Evolutionary conservation across 805 yeast genomes (phyloP), one percentile per base, ranked within the genome.

Genomic region (Candida khao-thaluensis): DNA sequence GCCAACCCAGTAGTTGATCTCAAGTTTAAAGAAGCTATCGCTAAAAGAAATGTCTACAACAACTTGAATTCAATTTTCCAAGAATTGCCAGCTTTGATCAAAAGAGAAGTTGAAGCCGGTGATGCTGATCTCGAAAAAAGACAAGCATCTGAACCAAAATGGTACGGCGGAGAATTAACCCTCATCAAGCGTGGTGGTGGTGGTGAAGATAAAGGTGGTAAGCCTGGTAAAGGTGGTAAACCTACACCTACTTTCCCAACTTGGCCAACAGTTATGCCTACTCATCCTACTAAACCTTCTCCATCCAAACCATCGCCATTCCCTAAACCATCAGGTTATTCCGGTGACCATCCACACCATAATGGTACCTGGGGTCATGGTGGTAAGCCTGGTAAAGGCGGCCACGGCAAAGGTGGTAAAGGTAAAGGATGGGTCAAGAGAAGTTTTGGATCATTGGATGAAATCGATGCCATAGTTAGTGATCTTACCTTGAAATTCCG

Each of bases 1-100:
- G 12, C 35, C 7, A 23, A 17, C 7, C 35, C 40, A 12, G 27
- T 28, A 5, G 28, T 16, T 12, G 35, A 37, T 30, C 5, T 37
- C 6, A 37, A 30, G 16, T 37, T 37, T n/a, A 37, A 30, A 30
- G 35, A 37, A 17, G 40, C 40, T 18, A 27, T 37, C 11, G 35
- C 40, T 12, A 37, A 37, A 17, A 37, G 40, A 37, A 29, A 37
- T 23, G 23, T 37, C n/a, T 37, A 37, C 14, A 17, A 37, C 14
- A 16, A 30, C 16, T 37, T 37, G 18, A 23, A 37, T 14, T 6
- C 23, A 8, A 18, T 37, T 11, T 30, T 37, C n/a, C 21, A 21
- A 16, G 40, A 37, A 18, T 29, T 37, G 16, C 40, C 40, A 17
- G 14, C 7, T 11, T 24, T 37, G 9, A 17, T 37, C 15, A 37